A percentile compares a stretch with the other conserved stretches of the same genome.
Evolutionary conservation across 2,329 filamentous ascomycete genomes (phyloP).

Genomic region (Trichothecium sympodiale): DNA sequence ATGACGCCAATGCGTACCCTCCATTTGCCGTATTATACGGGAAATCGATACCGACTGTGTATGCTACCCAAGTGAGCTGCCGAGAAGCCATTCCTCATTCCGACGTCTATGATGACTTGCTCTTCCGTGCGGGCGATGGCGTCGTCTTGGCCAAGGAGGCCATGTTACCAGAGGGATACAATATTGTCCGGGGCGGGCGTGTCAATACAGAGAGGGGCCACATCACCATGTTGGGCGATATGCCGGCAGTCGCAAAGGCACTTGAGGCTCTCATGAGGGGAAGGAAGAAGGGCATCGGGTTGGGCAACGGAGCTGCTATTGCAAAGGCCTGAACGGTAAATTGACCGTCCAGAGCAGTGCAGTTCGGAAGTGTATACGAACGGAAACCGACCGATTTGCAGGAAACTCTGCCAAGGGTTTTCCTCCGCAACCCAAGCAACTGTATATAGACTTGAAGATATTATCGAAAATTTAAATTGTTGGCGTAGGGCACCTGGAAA

Average conservation of each 20-base stretch:
- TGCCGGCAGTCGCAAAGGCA: constrained; percentile 69
- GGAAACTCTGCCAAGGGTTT: too few species aligned
- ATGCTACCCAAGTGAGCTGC: constrained; percentile 63
- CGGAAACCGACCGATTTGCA: too few species aligned
- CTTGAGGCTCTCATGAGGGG: constrained; percentile 58
- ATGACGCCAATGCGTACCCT: constrained; percentile 63
- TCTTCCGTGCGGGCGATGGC: constrained; percentile 80
- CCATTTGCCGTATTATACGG: constrained; percentile 77
- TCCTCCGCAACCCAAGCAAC: too few species aligned
- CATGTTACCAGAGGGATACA: constrained; percentile 75
- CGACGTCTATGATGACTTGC: constrained; percentile 76
- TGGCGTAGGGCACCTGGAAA: too few species aligned
- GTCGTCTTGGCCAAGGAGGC: constrained; percentile 78
- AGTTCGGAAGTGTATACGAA: too few species aligned
- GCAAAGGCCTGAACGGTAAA: too few species aligned
- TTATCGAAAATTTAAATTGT: too few species aligned
- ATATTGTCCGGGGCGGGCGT: constrained; percentile 59
- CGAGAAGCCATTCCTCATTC: constrained; percentile 62
- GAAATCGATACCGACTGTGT: constrained; percentile 77
- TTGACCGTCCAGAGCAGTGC: too few species aligned
- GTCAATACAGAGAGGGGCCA: constrained; percentile 78
- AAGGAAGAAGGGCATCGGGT: constrained; percentile 60
- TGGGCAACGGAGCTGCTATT: constrained; percentile 25
- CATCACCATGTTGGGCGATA: constrained; percentile 74
- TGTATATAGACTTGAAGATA: too few species aligned